Conservation (phyloP, 108 stramenopile species). For the Stephanodiscus minutulus region DNA sequence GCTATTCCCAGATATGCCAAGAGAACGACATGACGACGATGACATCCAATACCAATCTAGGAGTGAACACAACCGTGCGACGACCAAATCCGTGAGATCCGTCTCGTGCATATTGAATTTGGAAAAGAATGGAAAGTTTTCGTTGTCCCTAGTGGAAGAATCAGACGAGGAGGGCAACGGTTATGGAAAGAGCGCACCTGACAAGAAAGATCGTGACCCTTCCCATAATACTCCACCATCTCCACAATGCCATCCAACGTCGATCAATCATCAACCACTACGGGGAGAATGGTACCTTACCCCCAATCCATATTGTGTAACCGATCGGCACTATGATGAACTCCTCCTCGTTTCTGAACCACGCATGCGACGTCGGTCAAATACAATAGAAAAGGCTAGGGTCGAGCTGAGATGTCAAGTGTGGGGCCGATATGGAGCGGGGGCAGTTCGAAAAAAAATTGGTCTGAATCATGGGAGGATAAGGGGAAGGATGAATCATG, state of each 20-base stretch:
- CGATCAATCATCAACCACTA: slow-evolving; percentile 28
- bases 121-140: slow-evolving; percentile 43
- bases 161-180: not conserved
- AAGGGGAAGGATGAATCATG: slow-evolving; percentile 40
- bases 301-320: slow-evolving; percentile 80
- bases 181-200: slow-evolving; percentile 1
- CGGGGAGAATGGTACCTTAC: slow-evolving; percentile 67
- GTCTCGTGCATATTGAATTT: slow-evolving; percentile 37
- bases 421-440: slow-evolving; percentile 43
- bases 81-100: slow-evolving; percentile 25
- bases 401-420: slow-evolving; percentile 45
- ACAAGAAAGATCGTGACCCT: not conserved
- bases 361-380: slow-evolving; percentile 30
- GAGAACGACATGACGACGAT: not conserved
- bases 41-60: not conserved
- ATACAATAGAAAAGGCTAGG: slow-evolving; percentile 34
- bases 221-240: not conserved
- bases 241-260: not conserved
- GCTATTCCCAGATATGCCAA: slow-evolving; percentile 24
- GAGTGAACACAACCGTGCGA: not conserved
- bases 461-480: slow-evolving; percentile 38
- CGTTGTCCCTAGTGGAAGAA: slow-evolving; percentile 21
- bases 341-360: slow-evolving; percentile 62
- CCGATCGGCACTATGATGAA: slow-evolving; percentile 79
- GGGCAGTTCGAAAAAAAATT: slow-evolving; percentile 33